Evolutionary conservation across 495 filamentous ascomycete genomes (phyloP).

Genomic region (Copromyces sp.): DNA sequence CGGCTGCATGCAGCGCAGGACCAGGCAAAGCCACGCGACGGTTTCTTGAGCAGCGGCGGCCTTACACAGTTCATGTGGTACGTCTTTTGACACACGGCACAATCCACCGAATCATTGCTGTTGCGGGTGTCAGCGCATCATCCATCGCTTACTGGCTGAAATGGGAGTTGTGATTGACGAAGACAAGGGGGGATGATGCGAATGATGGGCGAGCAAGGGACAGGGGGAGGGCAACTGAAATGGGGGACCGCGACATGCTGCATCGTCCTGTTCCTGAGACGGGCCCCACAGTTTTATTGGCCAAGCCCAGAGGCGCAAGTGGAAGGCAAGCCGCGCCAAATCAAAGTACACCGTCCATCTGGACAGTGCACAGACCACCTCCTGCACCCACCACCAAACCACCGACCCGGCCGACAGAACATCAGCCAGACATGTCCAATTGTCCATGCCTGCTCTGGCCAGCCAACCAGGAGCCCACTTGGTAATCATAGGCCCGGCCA

Average conservation of each 20-base stretch:
- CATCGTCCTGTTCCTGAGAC: background rate
- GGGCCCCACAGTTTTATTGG: background rate
- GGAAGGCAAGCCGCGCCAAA: background rate
- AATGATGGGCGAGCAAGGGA: background rate
- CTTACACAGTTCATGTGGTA: slow-evolving; percentile 99
- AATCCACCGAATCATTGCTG: slow-evolving; percentile 91
- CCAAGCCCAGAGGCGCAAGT: background rate
- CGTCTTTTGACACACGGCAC: slow-evolving; percentile 84
- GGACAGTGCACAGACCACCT: background rate
- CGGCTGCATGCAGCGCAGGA: slow-evolving; percentile 92
- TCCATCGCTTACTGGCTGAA: background rate
- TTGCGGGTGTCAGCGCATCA: slow-evolving; percentile 21
- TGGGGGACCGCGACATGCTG: slow-evolving; percentile 1
- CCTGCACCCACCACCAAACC: background rate
- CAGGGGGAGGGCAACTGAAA: slow-evolving; percentile 8
- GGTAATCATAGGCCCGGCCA: background rate
- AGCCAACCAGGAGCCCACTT: background rate
- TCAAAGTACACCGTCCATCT: background rate
- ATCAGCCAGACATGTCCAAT: background rate
- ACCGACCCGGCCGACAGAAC: background rate
- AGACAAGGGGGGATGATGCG: background rate
- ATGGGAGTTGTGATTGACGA: background rate
- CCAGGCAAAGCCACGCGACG: slow-evolving; percentile 96
- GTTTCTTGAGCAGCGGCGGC: slow-evolving; percentile 88
- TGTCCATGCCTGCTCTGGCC: background rate